Percentiles rank a stretch among this genome's conserved stretches.
phyloP scores from a whole-genome alignment of 768 basidiomycete species.

The Suillus fuscotomentosus region DNA sequence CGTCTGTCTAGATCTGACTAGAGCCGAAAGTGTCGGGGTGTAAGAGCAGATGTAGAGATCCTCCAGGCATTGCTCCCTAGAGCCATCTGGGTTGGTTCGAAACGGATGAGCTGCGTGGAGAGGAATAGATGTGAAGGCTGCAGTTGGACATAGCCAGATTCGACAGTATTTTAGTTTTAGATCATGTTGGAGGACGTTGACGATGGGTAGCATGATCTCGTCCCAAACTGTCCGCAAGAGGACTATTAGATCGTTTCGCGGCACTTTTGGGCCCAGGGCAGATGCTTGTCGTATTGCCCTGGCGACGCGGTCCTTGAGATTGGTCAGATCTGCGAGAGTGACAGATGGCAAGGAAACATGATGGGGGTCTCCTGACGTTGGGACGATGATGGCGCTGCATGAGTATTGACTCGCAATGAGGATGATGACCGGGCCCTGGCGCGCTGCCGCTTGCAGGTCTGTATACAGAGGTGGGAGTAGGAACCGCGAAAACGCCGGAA shows the following conservation, averaged over 20 bases:
- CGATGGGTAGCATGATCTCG: not conserved
- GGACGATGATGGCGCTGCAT: not conserved
- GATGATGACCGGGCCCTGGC: not conserved
- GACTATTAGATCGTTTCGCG: not conserved
- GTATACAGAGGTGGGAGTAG: not conserved
- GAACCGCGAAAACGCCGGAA: not conserved
- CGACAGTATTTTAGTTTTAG: not conserved
- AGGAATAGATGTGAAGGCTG: not conserved
- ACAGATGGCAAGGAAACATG: not conserved
- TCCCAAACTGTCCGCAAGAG: not conserved
- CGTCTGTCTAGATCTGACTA: not conserved
- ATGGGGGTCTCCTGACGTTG: not conserved
- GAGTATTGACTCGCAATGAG: not conserved
- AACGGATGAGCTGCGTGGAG: not conserved
- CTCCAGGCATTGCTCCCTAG: not conserved
- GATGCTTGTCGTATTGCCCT: constrained; percentile 2
- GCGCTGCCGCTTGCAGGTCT: not conserved
- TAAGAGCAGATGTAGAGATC: not conserved
- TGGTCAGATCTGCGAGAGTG: constrained; percentile 1
- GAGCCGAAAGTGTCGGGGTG: not conserved
- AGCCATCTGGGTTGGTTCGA: not conserved
- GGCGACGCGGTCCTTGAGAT: constrained; percentile 5
- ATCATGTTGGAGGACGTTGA: not conserved
- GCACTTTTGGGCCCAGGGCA: no score
- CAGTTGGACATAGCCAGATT: not conserved